Evolutionary conservation across 192 early-diverging fungal genomes (phyloP).

Genomic region (Coemansia sp.): DNA sequence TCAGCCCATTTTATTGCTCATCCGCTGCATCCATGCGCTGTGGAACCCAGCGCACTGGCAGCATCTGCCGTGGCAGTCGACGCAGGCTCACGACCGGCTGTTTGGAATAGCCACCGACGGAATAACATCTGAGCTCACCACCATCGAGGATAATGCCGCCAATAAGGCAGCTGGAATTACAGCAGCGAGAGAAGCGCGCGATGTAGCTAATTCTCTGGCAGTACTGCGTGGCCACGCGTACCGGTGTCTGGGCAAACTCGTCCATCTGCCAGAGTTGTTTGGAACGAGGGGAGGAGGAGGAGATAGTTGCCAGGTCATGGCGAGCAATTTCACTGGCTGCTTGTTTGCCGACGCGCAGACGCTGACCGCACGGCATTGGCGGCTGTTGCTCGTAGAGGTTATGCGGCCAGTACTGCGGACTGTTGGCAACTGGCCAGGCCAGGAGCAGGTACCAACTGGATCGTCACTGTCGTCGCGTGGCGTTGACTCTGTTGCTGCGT

Average conservation of each 20-base stretch:
- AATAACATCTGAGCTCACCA: no score
- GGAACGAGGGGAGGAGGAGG: neutral
- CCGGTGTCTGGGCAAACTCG: conserved; percentile 32
- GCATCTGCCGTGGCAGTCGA: conserved; percentile 32
- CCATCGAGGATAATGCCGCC: neutral
- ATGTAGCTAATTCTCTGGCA: conserved; percentile 21
- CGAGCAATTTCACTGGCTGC: conserved; percentile 30
- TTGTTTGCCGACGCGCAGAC: conserved; percentile 34
- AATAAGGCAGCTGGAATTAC: neutral
- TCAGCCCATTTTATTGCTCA: conserved; percentile 20
- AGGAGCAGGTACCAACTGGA: no score
- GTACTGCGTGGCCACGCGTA: conserved; percentile 33
- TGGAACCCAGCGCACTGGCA: conserved; percentile 37
- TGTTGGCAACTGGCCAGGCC: conserved; percentile 45
- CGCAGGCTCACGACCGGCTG: conserved; percentile 13
- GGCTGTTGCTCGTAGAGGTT: conserved; percentile 23
- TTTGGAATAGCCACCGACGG: conserved; percentile 23
- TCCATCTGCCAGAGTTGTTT: conserved; percentile 21
- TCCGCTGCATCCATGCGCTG: conserved; percentile 42
- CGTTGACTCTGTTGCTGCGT: conserved; percentile 5
- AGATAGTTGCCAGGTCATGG: no score
- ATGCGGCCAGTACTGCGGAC: conserved; percentile 17
- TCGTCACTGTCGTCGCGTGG: neutral
- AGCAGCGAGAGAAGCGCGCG: neutral
- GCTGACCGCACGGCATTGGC: conserved; percentile 44